These are phyloP conservation scores for Phytopythium mirpurense DNA, from an alignment of 352 stramenopile genomes.

Conservation along the genomic window DNA sequence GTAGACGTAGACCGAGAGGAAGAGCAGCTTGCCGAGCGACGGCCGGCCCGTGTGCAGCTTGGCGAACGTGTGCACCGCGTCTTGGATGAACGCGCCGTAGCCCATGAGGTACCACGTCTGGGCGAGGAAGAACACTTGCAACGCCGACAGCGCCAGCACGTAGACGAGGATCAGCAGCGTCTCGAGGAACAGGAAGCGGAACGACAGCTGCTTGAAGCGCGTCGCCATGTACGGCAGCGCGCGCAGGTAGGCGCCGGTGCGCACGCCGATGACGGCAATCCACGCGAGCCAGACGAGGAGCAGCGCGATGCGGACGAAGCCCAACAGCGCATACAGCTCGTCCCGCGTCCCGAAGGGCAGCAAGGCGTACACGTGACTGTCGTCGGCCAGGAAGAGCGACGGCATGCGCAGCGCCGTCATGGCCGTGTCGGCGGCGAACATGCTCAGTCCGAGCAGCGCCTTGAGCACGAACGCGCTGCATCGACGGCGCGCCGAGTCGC, in stretches of 20 bases:
- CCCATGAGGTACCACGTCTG: constrained; percentile 67
- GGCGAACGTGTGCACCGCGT: constrained; percentile 60
- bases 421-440: constrained; percentile 43
- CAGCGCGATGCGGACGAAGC: constrained; percentile 51
- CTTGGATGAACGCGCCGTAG: constrained; percentile 62
- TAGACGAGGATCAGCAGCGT: constrained; percentile 74
- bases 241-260: constrained; percentile 55
- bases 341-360: constrained; percentile 14
- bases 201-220: constrained; percentile 84
- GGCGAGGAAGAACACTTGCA: constrained; percentile 60
- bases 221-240: constrained; percentile 80
- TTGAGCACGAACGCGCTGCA: constrained; percentile 21
- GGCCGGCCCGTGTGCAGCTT: constrained; percentile 46
- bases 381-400: constrained; percentile 27
- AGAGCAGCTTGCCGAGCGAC: constrained; percentile 67
- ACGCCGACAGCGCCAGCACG: constrained; percentile 53
- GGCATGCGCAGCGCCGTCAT: constrained; percentile 71
- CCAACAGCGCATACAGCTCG: constrained; percentile 61
- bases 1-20: constrained; percentile 81
- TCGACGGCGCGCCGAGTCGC: constrained; percentile 30
- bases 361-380: constrained; percentile 3
- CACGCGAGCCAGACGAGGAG: constrained; percentile 70
- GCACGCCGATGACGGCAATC: constrained; percentile 52
- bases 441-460: constrained; percentile 22
- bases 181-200: constrained; percentile 78